A percentile compares a stretch with the other conserved stretches of the same genome.
Evolutionary conservation across 2,329 filamentous ascomycete genomes (phyloP).

Genomic region (Fusarium sp.): DNA sequence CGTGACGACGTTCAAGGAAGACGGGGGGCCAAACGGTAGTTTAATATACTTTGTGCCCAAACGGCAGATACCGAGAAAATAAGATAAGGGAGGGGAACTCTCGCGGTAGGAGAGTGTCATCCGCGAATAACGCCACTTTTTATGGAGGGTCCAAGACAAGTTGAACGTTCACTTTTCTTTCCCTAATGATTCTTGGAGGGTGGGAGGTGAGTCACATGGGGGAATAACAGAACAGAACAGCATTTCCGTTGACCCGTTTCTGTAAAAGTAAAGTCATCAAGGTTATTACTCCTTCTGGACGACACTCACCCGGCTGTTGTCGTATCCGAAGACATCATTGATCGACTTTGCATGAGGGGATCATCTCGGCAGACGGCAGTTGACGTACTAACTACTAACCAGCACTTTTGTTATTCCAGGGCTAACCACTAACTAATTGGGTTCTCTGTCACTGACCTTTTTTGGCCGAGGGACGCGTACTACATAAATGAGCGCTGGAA

Average conservation of each 20-base stretch:
- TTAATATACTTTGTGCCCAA: conserved; percentile 20
- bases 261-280: background rate
- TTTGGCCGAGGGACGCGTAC: background rate
- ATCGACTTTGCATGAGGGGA: conserved; percentile 18
- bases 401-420: background rate
- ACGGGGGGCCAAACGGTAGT: background rate
- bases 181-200: background rate
- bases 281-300: background rate
- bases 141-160: conserved; percentile 17
- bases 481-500: background rate
- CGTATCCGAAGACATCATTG: conserved; percentile 11
- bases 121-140: conserved; percentile 26
- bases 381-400: conserved; percentile 19
- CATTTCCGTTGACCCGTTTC: background rate
- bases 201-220: conserved; percentile 36
- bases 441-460: background rate
- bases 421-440: no score
- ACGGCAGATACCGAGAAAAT: conserved; percentile 24
- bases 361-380: conserved; percentile 33
- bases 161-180: background rate
- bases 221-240: conserved; percentile 12
- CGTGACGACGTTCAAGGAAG: background rate
- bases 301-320: background rate
- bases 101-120: conserved; percentile 16
- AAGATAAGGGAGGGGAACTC: background rate